Percentiles rank a stretch among this genome's conserved stretches.
These are phyloP conservation scores for Ophidiomyces ophidiicola DNA, from an alignment of 2,329 filamentous ascomycete species.

Conservation along the genomic window DNA sequence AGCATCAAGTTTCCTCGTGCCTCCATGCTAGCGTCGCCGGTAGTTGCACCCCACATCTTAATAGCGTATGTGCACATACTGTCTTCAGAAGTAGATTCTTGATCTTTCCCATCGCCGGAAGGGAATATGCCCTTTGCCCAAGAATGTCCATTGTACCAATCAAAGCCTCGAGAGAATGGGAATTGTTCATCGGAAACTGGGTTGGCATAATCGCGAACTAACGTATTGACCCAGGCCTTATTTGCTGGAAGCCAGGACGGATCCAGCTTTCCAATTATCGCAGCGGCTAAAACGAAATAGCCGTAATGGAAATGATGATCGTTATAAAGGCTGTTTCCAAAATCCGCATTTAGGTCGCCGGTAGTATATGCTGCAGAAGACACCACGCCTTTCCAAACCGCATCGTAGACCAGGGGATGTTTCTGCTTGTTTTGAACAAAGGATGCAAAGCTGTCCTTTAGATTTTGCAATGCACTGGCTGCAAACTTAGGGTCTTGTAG, in stretches of 20 bases:
- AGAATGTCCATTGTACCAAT: conserved; percentile 90
- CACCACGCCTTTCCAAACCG: conserved; percentile 65
- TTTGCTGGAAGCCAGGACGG: conserved; percentile 61
- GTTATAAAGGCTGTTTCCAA: conserved; percentile 72
- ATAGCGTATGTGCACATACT: conserved; percentile 74
- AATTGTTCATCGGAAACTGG: conserved; percentile 63
- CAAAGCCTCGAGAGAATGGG: conserved; percentile 71
- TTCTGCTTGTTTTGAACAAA: conserved; percentile 58
- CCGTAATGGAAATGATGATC: conserved; percentile 57
- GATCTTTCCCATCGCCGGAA: conserved; percentile 43
- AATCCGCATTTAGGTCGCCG: conserved; percentile 60
- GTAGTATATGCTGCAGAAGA: conserved; percentile 61
- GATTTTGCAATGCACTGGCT: conserved; percentile 44
- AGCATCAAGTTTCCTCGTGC: conserved; percentile 76
- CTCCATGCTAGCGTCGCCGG: conserved; percentile 66
- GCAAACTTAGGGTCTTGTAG: conserved; percentile 47
- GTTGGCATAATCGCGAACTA: conserved; percentile 77
- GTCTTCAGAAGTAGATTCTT: conserved; percentile 82
- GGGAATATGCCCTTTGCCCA: conserved; percentile 60
- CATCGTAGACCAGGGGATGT: conserved; percentile 46
- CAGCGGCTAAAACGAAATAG: conserved; percentile 79
- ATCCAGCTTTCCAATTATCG: conserved; percentile 70
- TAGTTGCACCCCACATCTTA: conserved; percentile 84
- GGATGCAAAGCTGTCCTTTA: conserved; percentile 54
- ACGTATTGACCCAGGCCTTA: conserved; percentile 65